Base-by-base conservation (phyloP, 495 filamentous ascomycete genomes). In the Hyaloscypha finlandica region DNA sequence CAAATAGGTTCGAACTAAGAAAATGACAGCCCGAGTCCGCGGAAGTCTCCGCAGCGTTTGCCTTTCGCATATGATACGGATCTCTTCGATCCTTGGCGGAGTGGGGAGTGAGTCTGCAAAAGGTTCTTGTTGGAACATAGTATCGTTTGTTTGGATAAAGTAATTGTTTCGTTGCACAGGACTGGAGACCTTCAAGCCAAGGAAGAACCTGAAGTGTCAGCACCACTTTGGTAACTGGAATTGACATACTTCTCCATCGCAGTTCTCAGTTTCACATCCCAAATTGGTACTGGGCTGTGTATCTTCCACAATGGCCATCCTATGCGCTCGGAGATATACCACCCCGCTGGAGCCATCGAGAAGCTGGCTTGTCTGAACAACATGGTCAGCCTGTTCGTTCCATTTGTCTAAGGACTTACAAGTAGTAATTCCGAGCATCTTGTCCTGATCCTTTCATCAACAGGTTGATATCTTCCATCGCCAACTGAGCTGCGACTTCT, bases 391-490 rank as follows among this genome's bases (percentile, higher is more conserved):
- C 35, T 37, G 35, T 37, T 37, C 35, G 35, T 37, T 1, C 35
- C 8, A 37, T 1, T 8, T 4, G 12, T 33, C 8, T 31, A 3
- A 14, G 4, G 8, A 66, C 68, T 70, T 62, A 70, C 68, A 70
- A 71, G 61, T 83, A 80, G 66, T 85, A 83, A 66, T 84, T 76
- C 9, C 73, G 77, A 11, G 81, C 78, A 33, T 77, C 76, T 25
- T 82, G 82, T 20, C 42, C 56, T 52, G 53, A 53, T 20, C 68
- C 68, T 65, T 76, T 77, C 73, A 82, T 78, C 63, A 87, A 54
- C 57, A 87, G 74, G 65, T 82, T 86, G 59, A 87, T 75, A 69
- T 86, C 85, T 73, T 86, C 84, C 82, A 83, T 84, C 14, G 79
- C 79, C 33, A 86, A 72, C 63, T 84, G 75, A 8, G 84, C 85